These are phyloP conservation scores for Penicillium thymicola DNA, from an alignment of 2,329 filamentous ascomycete genomes.

Conservation along the genomic window DNA sequence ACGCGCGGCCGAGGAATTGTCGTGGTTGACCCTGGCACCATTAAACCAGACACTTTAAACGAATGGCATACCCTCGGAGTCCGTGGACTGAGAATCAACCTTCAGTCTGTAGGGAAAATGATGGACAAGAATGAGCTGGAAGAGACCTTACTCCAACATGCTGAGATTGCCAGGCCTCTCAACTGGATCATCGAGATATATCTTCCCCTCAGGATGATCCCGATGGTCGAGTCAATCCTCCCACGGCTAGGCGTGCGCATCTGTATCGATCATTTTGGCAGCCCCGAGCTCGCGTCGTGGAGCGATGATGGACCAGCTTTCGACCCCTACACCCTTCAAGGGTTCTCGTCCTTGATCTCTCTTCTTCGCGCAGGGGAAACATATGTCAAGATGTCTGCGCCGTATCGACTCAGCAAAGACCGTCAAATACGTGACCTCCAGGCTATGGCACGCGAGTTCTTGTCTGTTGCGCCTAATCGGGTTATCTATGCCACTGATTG, in stretches of 20 bases:
- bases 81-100: slow-evolving; percentile 58
- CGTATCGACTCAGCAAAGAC: slow-evolving; percentile 54
- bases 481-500: slow-evolving; percentile 62
- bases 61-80: slow-evolving; percentile 58
- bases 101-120: slow-evolving; percentile 51
- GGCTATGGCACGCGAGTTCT: slow-evolving; percentile 49
- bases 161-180: slow-evolving; percentile 48
- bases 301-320: slow-evolving; percentile 18
- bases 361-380: slow-evolving; percentile 49
- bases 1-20: slow-evolving; percentile 55
- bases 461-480: slow-evolving; percentile 45
- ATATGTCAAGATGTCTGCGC: slow-evolving; percentile 58
- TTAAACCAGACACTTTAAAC: slow-evolving; percentile 40
- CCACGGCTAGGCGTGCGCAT: slow-evolving; percentile 51
- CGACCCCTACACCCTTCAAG: slow-evolving; percentile 48
- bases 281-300: slow-evolving; percentile 39
- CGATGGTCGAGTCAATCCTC: slow-evolving; percentile 49
- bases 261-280: slow-evolving; percentile 60
- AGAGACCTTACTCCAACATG: slow-evolving; percentile 47
- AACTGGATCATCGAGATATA: slow-evolving; percentile 61
- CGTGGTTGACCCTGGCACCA: slow-evolving; percentile 50
- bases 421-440: slow-evolving; percentile 47
- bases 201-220: slow-evolving; percentile 51
- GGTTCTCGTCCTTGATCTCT: slow-evolving; percentile 49
- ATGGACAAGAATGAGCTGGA: slow-evolving; percentile 44